Evolutionary conservation across 352 stramenopile species (phyloP).

Genomic region (Pythium scleroteichum): DNA sequence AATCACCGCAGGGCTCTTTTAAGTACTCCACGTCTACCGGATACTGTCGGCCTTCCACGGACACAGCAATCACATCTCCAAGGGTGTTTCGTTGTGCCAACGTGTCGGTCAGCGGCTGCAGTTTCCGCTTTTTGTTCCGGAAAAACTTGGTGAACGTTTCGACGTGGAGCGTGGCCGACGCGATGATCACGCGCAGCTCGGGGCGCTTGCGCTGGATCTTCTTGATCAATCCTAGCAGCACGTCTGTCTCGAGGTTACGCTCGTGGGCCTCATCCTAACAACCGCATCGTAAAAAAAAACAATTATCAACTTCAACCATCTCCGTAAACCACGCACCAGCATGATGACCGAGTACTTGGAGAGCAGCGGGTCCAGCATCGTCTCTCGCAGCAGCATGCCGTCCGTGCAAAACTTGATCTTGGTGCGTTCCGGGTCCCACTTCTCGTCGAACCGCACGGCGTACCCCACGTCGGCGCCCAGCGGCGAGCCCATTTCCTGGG

Average conservation of each 20-base stretch:
- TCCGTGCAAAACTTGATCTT: constrained; percentile 99
- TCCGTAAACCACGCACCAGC: constrained; percentile 38
- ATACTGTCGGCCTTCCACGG: constrained; percentile 88
- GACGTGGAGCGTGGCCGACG: constrained; percentile 77
- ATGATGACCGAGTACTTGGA: constrained; percentile 83
- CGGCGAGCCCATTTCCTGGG: constrained; percentile 95
- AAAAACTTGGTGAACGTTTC: constrained; percentile 93
- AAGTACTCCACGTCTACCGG: constrained; percentile 93
- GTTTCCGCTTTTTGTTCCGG: constrained; percentile 47
- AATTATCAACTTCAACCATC: not conserved
- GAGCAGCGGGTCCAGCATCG: constrained; percentile 78
- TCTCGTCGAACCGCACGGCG: constrained; percentile 99
- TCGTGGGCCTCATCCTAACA: constrained; percentile 94
- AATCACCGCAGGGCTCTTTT: constrained; percentile 60
- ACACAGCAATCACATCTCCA: constrained; percentile 64
- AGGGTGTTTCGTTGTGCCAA: constrained; percentile 5
- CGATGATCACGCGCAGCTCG: constrained; percentile 88
- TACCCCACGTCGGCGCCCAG: constrained; percentile 96
- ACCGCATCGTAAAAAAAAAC: constrained; percentile 1
- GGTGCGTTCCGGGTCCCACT: constrained; percentile 85
- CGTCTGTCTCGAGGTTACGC: constrained; percentile 92
- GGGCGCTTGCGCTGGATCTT: constrained; percentile 92
- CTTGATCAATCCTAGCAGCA: constrained; percentile 94
- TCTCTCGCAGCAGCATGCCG: constrained; percentile 97
- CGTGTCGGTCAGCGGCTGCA: not conserved